Conservation (phyloP, 148 eudicot genomes). For the Silene latifolia region DNA sequence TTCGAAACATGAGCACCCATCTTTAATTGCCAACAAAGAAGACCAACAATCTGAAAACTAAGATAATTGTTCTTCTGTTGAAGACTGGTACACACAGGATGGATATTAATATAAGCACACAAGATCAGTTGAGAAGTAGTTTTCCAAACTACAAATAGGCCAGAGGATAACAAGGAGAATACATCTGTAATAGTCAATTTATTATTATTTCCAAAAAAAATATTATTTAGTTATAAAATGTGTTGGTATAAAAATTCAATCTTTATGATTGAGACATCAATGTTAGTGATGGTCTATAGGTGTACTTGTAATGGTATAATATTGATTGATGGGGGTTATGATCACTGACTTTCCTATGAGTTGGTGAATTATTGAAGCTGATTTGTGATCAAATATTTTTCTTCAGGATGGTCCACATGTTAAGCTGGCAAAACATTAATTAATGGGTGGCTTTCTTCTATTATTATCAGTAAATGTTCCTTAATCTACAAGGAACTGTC, state of each 20-base stretch:
- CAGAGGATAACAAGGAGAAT: slow-evolving; percentile 6
- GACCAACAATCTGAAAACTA: slow-evolving; percentile 1
- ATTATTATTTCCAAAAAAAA: background rate
- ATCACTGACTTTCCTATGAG: slow-evolving; percentile 15
- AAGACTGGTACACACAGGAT: slow-evolving; percentile 15
- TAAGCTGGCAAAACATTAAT: slow-evolving; percentile 24
- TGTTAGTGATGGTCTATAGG: background rate
- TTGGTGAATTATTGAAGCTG: slow-evolving; percentile 29
- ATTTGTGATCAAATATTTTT: slow-evolving; percentile 18
- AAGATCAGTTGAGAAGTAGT: slow-evolving; percentile 19
- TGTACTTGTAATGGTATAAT: background rate
- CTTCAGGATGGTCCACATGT: slow-evolving; percentile 38
- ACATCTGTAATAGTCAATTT: slow-evolving; percentile 1
- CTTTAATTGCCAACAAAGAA: slow-evolving; percentile 14
- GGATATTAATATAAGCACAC: slow-evolving; percentile 11
- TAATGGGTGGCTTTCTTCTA: slow-evolving; percentile 21
- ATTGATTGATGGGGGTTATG: slow-evolving; percentile 18
- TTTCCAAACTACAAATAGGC: background rate
- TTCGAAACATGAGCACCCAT: slow-evolving; percentile 77
- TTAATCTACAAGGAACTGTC: background rate
- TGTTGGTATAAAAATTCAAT: background rate
- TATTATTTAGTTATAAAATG: background rate
- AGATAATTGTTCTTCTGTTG: background rate
- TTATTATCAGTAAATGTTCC: background rate
- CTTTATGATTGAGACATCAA: slow-evolving; percentile 8